phyloP scores from a whole-genome alignment of 2,329 filamentous ascomycete species.

The Botrytis cinerea region DNA sequence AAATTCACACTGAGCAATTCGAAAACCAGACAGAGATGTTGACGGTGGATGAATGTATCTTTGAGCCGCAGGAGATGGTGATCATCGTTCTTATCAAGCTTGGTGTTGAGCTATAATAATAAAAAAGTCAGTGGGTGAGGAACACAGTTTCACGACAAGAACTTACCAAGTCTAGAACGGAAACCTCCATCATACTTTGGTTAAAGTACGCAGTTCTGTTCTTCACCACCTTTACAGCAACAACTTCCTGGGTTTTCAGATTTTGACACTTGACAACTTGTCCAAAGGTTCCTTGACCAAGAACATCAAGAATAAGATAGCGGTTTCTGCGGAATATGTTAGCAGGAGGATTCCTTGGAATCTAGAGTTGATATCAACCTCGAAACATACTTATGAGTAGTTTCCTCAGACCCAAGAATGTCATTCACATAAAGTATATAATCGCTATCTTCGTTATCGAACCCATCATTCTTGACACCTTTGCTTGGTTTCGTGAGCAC shows the following conservation, averaged over 20 bases:
- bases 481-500: conserved; percentile 99
- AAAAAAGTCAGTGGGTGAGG: conserved; percentile 25
- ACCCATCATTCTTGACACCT: conserved; percentile 96
- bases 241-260: conserved; percentile 95
- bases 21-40: conserved; percentile 95
- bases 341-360: conserved; percentile 33
- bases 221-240: conserved; percentile 98
- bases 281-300: conserved; percentile 96
- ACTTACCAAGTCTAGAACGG: conserved; percentile 86
- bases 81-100: conserved; percentile 98
- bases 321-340: conserved; percentile 65
- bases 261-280: conserved; percentile 99
- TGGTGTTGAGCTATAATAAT: conserved; percentile 77
- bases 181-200: conserved; percentile 99
- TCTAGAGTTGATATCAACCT: conserved; percentile 32
- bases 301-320: conserved; percentile 93
- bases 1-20: conserved; percentile 95
- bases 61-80: conserved; percentile 93
- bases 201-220: conserved; percentile 99
- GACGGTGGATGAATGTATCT: conserved; percentile 96
- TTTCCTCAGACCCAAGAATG: conserved; percentile 95
- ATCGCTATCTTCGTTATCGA: conserved; percentile 98
- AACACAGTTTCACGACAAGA: conserved; percentile 34
- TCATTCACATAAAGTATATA: conserved; percentile 99
- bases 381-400: conserved; percentile 81